Evolutionary conservation across 192 early-diverging fungal genomes (phyloP).

Genomic region (Coemansia sp.): DNA sequence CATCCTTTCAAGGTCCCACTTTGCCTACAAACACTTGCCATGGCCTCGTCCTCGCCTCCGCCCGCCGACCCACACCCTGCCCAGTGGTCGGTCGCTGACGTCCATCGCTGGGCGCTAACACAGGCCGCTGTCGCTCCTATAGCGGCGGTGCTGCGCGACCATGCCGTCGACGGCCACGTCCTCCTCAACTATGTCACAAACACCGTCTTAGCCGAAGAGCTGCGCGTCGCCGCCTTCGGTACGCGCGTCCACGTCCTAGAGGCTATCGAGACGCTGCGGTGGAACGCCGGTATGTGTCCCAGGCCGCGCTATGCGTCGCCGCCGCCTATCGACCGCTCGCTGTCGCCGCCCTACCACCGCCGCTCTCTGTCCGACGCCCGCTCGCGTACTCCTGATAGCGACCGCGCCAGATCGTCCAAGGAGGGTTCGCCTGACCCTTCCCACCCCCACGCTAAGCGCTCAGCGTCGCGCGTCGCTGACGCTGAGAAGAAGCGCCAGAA

Average conservation of each 20-base stretch:
- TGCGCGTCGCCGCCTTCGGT: conserved; percentile 50
- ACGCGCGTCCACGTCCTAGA: conserved; percentile 50
- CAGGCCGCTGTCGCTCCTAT: conserved; percentile 28
- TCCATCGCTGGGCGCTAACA: conserved; percentile 32
- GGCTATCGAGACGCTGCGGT: conserved; percentile 51
- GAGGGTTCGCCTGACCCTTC: conserved; percentile 26
- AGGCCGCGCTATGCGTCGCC: conserved; percentile 15
- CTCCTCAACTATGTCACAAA: conserved; percentile 51
- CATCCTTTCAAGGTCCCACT: conserved; percentile 1
- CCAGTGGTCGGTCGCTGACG: conserved; percentile 46
- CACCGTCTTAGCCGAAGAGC: conserved; percentile 50
- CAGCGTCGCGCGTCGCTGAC: conserved; percentile 51
- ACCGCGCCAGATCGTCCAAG: conserved; percentile 22
- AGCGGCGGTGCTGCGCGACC: conserved; percentile 30
- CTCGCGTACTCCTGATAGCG: conserved; percentile 19
- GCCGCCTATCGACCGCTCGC: conserved; percentile 5
- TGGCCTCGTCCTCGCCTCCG: conserved; percentile 5
- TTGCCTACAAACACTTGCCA: background rate
- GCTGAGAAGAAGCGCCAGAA: conserved; percentile 56
- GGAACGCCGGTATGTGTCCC: conserved; percentile 28
- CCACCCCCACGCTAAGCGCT: conserved; percentile 34
- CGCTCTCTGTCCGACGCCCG: conserved; percentile 1
- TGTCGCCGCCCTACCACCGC: conserved; percentile 12
- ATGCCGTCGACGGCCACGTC: conserved; percentile 54
- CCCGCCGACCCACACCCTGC: conserved; percentile 15